A percentile compares a stretch with the other conserved stretches of the same genome.
Conservation (phyloP, 441 rosid species). For the Populus tomentosa region DNA sequence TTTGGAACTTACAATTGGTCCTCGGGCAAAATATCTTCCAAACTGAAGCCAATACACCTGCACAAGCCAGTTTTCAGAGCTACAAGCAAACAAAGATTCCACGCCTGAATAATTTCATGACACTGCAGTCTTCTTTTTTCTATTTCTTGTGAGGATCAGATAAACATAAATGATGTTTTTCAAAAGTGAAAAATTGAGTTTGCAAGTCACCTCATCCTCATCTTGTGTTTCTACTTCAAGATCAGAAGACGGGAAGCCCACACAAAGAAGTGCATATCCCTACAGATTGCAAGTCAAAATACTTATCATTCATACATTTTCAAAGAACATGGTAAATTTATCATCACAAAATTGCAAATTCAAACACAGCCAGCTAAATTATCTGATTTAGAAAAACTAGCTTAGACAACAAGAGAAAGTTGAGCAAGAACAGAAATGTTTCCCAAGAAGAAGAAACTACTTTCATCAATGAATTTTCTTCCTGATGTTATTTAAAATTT, state of each 20-base stretch:
- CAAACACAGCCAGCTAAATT: background rate
- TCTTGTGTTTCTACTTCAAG: constrained; percentile 92
- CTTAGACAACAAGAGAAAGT: background rate
- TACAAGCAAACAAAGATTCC: background rate
- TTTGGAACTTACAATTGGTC: constrained; percentile 74
- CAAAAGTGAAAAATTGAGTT: background rate
- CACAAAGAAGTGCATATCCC: constrained; percentile 96
- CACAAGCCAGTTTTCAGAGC: constrained; percentile 1
- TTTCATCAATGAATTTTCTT: background rate
- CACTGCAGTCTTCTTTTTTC: background rate
- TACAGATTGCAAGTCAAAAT: constrained; percentile 16
- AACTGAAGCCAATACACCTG: constrained; percentile 99
- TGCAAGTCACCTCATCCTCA: constrained; percentile 73
- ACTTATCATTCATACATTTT: too few relatives aligned
- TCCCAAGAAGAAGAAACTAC: background rate
- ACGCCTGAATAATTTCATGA: background rate
- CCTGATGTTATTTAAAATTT: background rate
- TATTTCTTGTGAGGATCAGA: background rate
- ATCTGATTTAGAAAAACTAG: background rate
- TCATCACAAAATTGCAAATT: background rate
- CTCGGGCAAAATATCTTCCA: constrained; percentile 98
- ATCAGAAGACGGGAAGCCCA: constrained; percentile 81
- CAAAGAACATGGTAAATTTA: background rate
- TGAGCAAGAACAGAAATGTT: background rate
- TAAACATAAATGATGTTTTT: background rate